phyloP scores from a whole-genome alignment of 305 asterid species.

The Solanum hybrid region DNA sequence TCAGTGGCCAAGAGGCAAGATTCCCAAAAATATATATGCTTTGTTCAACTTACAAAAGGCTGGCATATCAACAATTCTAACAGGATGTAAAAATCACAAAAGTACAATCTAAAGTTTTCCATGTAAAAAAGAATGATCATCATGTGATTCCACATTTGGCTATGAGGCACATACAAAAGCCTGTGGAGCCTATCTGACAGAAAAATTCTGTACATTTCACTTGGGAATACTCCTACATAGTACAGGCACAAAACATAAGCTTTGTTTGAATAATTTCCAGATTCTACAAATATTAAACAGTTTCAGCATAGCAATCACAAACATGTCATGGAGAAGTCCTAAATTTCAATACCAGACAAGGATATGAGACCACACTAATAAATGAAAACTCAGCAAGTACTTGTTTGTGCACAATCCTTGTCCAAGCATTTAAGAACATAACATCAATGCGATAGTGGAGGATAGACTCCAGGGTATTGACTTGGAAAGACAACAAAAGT shows the following conservation, averaged over 20 bases:
- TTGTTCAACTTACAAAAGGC: not conserved
- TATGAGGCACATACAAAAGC: not conserved
- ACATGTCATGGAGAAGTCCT: not conserved
- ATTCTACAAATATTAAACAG: not conserved
- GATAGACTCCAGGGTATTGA: constrained; percentile 59
- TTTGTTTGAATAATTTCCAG: not conserved
- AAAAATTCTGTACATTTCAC: not conserved
- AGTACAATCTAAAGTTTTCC: not conserved
- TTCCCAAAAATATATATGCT: not conserved
- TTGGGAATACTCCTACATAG: not conserved
- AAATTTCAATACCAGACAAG: not conserved
- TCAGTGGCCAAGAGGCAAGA: not conserved
- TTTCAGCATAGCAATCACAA: not conserved
- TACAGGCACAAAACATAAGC: not conserved
- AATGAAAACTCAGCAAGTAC: not conserved
- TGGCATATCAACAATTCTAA: not conserved
- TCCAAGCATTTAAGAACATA: not conserved
- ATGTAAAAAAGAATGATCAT: not conserved
- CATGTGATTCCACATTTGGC: not conserved
- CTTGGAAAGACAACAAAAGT: constrained; percentile 30
- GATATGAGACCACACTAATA: not conserved
- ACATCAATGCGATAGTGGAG: constrained; percentile 56
- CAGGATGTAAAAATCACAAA: not conserved
- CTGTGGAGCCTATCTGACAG: not conserved
- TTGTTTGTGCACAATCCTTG: not conserved